Base-by-base conservation (phyloP, 306 rosid species). In the Gillenia trifoliata region DNA sequence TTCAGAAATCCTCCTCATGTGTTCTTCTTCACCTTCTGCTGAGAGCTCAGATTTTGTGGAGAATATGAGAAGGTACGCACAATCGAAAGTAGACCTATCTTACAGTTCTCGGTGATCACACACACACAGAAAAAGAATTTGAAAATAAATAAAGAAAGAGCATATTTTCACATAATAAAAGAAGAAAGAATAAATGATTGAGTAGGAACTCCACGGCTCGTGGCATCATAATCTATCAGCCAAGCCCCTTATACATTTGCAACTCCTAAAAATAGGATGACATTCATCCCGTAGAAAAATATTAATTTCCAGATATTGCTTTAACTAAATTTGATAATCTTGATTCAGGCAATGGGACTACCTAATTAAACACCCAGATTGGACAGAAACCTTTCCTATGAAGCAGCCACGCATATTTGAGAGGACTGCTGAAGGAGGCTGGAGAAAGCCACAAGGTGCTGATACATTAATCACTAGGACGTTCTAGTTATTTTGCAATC, bases 11-110 rank as follows among this genome's bases (percentile, higher is more conserved):
- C 94, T 93, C 67, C 82, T 76, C 43, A 66, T 34, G 0, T 91
- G 98, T 67, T 91, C 98, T 61, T 88, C 97, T 74, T 93, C 98
- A 38, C 98, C 98, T 68, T 79, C 83, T 66, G 91, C 90, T 2
- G 97, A 91, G 85, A 91, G 64, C 74, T 91, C 96, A 59, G 93
- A 91, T 52, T 93, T 89, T 82, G 94, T 91, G 71, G 82, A 81
- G 23, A 79, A 80, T 77, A 59, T 73, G 70, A 89, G 72, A 86
- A 90, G 97, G 96, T 93, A 87, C 28, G 66, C 64, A 56, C 70
- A 30, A 11, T 5, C 40, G 15, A 34, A 12, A 16, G 41, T 50
- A 30, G 45, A 16, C 34, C 11, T 8, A 4, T 36, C 45, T 71
- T 31, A 59, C 11, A 12, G 31, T 56, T 49, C 8, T 19, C 6